Conservation (phyloP, 345 rosid species). For the Arabidopsis suecica region DNA sequence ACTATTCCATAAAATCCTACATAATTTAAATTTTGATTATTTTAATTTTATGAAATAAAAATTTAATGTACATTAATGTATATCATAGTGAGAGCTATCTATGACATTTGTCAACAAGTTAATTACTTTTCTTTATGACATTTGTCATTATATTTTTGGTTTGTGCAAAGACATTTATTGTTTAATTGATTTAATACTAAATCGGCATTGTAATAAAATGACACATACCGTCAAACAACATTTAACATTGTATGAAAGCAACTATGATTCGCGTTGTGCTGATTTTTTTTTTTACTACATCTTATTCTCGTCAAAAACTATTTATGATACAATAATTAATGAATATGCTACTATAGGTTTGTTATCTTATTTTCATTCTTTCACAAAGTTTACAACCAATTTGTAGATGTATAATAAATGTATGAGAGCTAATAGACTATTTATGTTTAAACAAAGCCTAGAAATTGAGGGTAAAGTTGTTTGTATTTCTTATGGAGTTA, state of each 20-base stretch:
- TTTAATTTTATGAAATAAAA: background rate
- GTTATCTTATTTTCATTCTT: background rate
- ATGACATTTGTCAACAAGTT: background rate
- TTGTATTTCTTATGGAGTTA: no score
- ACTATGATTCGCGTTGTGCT: no score
- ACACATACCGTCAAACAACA: background rate
- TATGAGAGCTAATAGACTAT: no score
- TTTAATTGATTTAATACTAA: background rate
- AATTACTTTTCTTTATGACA: background rate
- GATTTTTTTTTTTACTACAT: background rate
- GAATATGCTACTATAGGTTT: background rate
- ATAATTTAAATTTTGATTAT: no score
- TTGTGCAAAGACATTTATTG: background rate
- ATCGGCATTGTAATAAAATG: background rate
- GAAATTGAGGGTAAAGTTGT: no score
- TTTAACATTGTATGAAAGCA: no score
- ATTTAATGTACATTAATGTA: background rate
- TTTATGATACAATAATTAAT: background rate
- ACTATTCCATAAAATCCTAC: background rate
- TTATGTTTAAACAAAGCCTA: no score
- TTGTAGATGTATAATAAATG: background rate
- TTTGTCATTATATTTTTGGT: background rate
- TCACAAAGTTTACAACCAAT: background rate
- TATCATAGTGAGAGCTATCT: background rate
- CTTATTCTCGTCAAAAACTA: background rate